Evolutionary conservation across 2,329 filamentous ascomycete genomes (phyloP), one percentile per base, ranked within the genome.

Genomic region (Helicocarpus griseus): DNA sequence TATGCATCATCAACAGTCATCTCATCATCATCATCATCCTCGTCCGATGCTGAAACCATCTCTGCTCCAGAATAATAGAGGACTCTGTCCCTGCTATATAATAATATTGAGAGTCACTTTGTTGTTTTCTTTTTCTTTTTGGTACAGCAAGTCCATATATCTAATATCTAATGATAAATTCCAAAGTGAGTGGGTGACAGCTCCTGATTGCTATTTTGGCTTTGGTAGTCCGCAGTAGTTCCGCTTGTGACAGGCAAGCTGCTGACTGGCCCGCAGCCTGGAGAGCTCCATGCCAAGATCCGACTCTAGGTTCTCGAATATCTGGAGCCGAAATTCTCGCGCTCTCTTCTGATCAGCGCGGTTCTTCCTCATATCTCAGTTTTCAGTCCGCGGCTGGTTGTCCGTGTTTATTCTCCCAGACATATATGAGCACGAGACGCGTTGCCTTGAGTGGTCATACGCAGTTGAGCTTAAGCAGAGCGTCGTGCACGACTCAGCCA

Each of bases 231-330:
- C n/a, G n/a, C n/a, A n/a, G n/a, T n/a, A n/a, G 31, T 35, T 35
- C 31, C 31, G 9, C 31, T 35, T 9, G n/a, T 33, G 17, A 17
- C 17, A 3, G 19, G 9, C n/a, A 21, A 40, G 19, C 38, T 21
- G 44, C 31, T 24, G 21, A 47, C 44, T 47, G 21, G 44, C 24
- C 44, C 44, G 24, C n/a, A 14, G 44, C 24, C 44, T 29, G 24
- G 13, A 14, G 44, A 47, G 31, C 44, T 47, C 44, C 31, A 36
- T 36, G 31, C 44, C 44, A 47, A 47, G 44, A 8, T 46, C 6
- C 19, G 22, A 17, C 21, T 47, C 29, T 29, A 5, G 33, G 11
- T 13, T 24, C 31, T 14, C 14, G 8, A 17, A 45, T 29, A 29
- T 31, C 26, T 33, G 5, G 9, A 43, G 19, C 43, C 9, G 11